Conservation (phyloP, 192 early-diverging fungal genomes). For the Dissophora ornata region DNA sequence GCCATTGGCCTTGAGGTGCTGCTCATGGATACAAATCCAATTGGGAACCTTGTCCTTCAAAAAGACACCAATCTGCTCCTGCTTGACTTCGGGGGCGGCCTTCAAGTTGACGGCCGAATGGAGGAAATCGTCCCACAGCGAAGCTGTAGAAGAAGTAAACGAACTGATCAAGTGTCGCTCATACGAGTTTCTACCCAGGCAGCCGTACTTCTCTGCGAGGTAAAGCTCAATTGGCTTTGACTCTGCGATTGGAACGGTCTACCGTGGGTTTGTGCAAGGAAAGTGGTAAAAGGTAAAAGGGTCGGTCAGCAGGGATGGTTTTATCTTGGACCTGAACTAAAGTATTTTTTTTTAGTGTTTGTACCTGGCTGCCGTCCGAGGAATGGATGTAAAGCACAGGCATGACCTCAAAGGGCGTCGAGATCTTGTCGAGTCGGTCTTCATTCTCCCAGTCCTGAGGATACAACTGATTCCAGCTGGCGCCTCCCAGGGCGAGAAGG, state of each 20-base stretch:
- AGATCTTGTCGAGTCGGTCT: slow-evolving; percentile 26
- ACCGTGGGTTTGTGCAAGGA: background rate
- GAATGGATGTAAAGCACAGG: slow-evolving; percentile 50
- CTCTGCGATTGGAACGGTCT: slow-evolving; percentile 34
- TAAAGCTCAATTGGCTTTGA: slow-evolving; percentile 26
- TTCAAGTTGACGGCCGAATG: background rate
- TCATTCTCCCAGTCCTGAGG: slow-evolving; percentile 43
- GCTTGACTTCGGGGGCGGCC: slow-evolving; percentile 13
- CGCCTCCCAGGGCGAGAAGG: slow-evolving; percentile 19
- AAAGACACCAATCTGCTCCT: slow-evolving; percentile 4
- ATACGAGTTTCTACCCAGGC: slow-evolving; percentile 27
- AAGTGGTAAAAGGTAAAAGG: background rate
- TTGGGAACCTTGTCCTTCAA: slow-evolving; percentile 14
- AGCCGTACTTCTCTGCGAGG: slow-evolving; percentile 11
- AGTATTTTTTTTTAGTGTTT: background rate
- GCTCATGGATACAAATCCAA: slow-evolving; percentile 43
- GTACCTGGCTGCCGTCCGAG: slow-evolving; percentile 35
- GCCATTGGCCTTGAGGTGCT: slow-evolving; percentile 35
- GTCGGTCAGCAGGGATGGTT: background rate
- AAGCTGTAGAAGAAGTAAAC: slow-evolving; percentile 13
- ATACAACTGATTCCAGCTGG: slow-evolving; percentile 37
- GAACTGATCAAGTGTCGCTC: slow-evolving; percentile 14
- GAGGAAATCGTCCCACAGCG: slow-evolving; percentile 19
- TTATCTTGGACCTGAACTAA: background rate
- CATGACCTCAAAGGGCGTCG: slow-evolving; percentile 37